Evolutionary conservation across 1,284 basidiomycete genomes (phyloP), one percentile per base, ranked within the genome.

Genomic region (Anthracocystis walkeri): DNA sequence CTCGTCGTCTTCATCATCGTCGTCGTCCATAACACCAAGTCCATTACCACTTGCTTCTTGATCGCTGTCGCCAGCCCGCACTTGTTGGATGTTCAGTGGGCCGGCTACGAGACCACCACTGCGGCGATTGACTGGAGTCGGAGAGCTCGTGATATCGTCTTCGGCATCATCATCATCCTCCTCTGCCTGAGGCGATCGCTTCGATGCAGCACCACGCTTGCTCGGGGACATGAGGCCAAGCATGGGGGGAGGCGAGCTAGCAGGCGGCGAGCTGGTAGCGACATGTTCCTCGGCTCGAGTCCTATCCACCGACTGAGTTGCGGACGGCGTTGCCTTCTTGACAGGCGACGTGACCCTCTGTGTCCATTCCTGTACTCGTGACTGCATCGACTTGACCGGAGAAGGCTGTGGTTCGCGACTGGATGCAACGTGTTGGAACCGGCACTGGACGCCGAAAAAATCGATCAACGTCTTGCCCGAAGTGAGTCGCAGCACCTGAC

Each of bases 401-500:
- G 63, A 72, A 38, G 57, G 40, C 29, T 41, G 40, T n/a, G 53
- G 58, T 1, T 74, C 71, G 8, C 35, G 20, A 23, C 18, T 68
- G 27, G 72, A 62, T 27, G 72, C 46, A 23, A 65, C 51, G 20
- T 68, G 58, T n/a, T 71, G 63, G 31, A 81, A 73, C 38, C 62
- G 61, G 38, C 72, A 65, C 55, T 74, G 51, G 63, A 74, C 61
- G n/a, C 80, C 81, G 55, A 83, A 83, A 51, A 81, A 83, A 67
- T 81, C 81, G 42, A 83, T 70, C 27, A 65, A 38, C 5, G 71
- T 69, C 42, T 69, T 67, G n/a, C 73, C 77, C 0, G 78, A 71
- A 3, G 62, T 51, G 27, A 84, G 75, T 5, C 79, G 79, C 27
- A 84, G 40, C 3, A 82, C 76, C 31, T 78, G 78, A 3, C 79